phyloP scores from a whole-genome alignment of 2,329 filamentous ascomycete species.

The Penicillium sp. region DNA sequence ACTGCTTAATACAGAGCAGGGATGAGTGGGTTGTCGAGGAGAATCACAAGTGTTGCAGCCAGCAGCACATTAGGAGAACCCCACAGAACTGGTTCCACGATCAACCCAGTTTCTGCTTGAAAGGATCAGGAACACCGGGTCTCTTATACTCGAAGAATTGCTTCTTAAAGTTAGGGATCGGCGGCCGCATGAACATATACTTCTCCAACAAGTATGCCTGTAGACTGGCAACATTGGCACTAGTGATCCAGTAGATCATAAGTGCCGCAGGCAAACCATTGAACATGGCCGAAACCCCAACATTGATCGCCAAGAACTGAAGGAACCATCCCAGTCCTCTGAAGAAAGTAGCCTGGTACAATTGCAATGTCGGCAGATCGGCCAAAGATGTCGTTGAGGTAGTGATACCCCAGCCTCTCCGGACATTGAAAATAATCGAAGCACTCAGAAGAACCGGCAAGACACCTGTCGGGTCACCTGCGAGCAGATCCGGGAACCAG shows the following conservation, averaged over 20 bases:
- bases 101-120: constrained; percentile 15
- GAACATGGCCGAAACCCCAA: constrained; percentile 32
- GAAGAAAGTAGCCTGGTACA: constrained; percentile 22
- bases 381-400: constrained; percentile 18
- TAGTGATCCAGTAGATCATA: constrained; percentile 50
- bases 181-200: constrained; percentile 35
- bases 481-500: constrained; percentile 57
- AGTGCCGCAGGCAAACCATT: constrained; percentile 43
- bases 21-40: background rate
- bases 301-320: constrained; percentile 38
- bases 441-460: constrained; percentile 49
- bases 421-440: constrained; percentile 49
- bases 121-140: constrained; percentile 10
- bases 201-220: constrained; percentile 41
- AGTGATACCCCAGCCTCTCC: constrained; percentile 26
- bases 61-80: background rate
- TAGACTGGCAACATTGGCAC: constrained; percentile 39
- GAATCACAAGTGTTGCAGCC: background rate
- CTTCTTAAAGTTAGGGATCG: constrained; percentile 30
- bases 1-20: background rate
- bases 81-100: background rate
- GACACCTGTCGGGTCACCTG: constrained; percentile 49
- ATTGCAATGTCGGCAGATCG: constrained; percentile 26
- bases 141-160: constrained; percentile 29
- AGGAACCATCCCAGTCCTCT: constrained; percentile 30